A percentile compares a stretch with the other conserved stretches of the same genome.
These are phyloP conservation scores for Theileria parva DNA, from an alignment of 169 alveolate genomes.

Conservation along the genomic window DNA sequence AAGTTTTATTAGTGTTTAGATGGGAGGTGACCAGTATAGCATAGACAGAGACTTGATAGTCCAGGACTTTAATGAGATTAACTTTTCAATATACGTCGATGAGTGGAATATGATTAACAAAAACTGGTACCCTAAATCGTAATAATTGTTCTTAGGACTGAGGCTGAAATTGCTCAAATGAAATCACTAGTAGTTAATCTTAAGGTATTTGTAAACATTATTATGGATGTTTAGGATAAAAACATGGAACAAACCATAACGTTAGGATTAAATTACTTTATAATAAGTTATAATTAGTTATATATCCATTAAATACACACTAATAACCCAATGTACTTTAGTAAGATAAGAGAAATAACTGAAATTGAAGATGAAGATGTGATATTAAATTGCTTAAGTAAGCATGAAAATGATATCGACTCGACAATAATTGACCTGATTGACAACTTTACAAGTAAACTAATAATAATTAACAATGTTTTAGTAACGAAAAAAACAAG, in stretches of 20 bases:
- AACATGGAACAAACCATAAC: constrained; percentile 12
- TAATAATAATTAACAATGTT: background rate
- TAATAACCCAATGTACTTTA: background rate
- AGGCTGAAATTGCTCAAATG: constrained; percentile 43
- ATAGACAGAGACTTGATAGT: constrained; percentile 24
- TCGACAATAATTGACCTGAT: constrained; percentile 48
- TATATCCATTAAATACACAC: background rate
- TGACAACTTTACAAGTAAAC: constrained; percentile 34
- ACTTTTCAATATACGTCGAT: constrained; percentile 46
- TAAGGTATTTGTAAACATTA: background rate
- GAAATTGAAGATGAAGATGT: constrained; percentile 18
- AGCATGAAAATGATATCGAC: constrained; percentile 45
- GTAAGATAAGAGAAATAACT: constrained; percentile 54
- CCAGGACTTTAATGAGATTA: constrained; percentile 46
- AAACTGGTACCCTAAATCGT: constrained; percentile 26
- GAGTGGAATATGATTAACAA: constrained; percentile 46
- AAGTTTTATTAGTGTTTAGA: constrained; percentile 9
- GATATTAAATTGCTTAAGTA: constrained; percentile 28
- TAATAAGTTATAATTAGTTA: too few relatives aligned
- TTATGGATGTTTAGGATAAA: constrained; percentile 12
- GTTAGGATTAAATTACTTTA: constrained; percentile 8
- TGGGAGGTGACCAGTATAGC: constrained; percentile 56
- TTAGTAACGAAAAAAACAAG: background rate
- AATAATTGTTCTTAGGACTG: constrained; percentile 5
- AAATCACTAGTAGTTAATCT: constrained; percentile 33